These are phyloP conservation scores for Cercospora beticola DNA, from an alignment of 2,329 filamentous ascomycete species.

Conservation along the genomic window DNA sequence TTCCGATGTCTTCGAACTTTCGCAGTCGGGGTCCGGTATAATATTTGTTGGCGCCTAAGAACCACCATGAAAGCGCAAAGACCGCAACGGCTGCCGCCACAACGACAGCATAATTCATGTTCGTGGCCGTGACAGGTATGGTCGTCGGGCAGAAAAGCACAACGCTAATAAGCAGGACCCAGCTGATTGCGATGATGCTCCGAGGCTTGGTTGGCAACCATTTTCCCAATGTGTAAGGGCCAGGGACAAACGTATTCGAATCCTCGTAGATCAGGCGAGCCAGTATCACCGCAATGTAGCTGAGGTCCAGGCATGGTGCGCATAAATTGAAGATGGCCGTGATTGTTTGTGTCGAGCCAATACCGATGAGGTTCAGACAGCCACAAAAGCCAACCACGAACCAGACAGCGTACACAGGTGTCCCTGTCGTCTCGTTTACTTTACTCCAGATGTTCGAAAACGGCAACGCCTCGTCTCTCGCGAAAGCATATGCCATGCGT, in stretches of 20 bases:
- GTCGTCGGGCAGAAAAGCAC: constrained; percentile 55
- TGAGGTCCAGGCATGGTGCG: constrained; percentile 51
- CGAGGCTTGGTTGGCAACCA: constrained; percentile 55
- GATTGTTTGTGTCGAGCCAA: constrained; percentile 53
- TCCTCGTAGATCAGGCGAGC: constrained; percentile 37
- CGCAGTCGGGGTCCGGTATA: constrained; percentile 61
- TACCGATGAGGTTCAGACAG: constrained; percentile 53
- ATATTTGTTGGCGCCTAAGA: constrained; percentile 44
- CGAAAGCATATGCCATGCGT: constrained; percentile 42
- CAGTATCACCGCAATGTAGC: constrained; percentile 61
- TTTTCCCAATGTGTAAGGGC: constrained; percentile 32
- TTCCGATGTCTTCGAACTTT: constrained; percentile 43
- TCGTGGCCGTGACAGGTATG: constrained; percentile 45
- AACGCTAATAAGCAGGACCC: constrained; percentile 63
- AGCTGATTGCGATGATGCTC: constrained; percentile 49
- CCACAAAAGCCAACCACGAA: constrained; percentile 60
- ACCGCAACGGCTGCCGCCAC: constrained; percentile 52
- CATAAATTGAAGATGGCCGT: constrained; percentile 51
- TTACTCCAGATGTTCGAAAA: constrained; percentile 41
- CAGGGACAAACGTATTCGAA: constrained; percentile 23
- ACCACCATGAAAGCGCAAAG: constrained; percentile 49
- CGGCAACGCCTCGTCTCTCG: constrained; percentile 42
- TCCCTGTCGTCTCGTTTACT: constrained; percentile 55
- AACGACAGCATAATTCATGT: constrained; percentile 52
- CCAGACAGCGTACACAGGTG: constrained; percentile 64